Conservation (phyloP, 345 rosid species). For the Pistacia atlantica region DNA sequence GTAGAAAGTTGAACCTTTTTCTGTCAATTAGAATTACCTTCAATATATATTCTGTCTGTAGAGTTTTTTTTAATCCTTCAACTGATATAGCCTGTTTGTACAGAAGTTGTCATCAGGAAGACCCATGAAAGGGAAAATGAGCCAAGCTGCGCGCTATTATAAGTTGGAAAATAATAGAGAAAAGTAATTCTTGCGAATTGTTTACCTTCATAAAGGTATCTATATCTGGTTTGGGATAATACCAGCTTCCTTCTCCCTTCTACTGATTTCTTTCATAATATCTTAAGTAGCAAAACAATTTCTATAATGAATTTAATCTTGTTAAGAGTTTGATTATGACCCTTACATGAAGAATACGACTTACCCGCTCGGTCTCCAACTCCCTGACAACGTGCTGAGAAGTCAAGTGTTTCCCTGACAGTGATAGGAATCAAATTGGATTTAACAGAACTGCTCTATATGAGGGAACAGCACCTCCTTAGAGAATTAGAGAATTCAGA, state of each 20-base stretch:
- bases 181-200: background rate
- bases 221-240: constrained; percentile 45
- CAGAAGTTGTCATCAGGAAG: background rate
- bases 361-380: too few species aligned
- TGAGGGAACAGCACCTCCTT: too few species aligned
- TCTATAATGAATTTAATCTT: background rate
- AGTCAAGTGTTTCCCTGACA: too few species aligned
- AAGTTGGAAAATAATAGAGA: background rate
- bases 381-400: too few species aligned
- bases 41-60: constrained; percentile 59
- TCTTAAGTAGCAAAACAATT: constrained; percentile 16
- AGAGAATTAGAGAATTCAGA: too few species aligned
- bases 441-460: too few species aligned
- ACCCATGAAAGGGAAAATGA: background rate
- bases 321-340: background rate
- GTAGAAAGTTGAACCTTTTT: too few species aligned
- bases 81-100: constrained; percentile 48
- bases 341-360: background rate
- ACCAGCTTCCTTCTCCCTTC: constrained; percentile 51
- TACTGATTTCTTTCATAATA: constrained; percentile 40
- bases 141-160: background rate
- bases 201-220: constrained; percentile 61
- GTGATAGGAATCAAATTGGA: too few species aligned
- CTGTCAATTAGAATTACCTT: constrained; percentile 32
- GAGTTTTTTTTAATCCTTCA: constrained; percentile 39